These are phyloP conservation scores for Fusarium palustre DNA, from an alignment of 2,329 filamentous ascomycete species.

Conservation along the genomic window DNA sequence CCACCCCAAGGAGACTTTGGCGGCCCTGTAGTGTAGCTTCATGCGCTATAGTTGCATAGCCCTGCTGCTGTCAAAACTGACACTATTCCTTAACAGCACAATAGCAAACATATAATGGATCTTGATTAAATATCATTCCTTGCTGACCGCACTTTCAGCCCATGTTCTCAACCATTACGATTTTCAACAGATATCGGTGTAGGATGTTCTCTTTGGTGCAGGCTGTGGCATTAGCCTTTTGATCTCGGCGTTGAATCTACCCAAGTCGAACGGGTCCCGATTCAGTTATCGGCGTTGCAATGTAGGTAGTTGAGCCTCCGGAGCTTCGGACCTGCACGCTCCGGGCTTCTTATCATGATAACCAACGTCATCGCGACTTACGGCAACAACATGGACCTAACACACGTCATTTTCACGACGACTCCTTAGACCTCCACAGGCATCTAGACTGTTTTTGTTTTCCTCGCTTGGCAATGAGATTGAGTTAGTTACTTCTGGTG, in stretches of 20 bases:
- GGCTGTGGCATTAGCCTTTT: slow-evolving; percentile 3
- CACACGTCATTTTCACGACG: slow-evolving; percentile 7
- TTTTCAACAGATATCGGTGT: not conserved
- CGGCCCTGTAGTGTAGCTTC: too few species aligned
- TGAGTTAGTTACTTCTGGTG: not conserved
- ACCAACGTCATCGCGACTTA: slow-evolving; percentile 27
- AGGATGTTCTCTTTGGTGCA: not conserved
- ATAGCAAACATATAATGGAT: not conserved
- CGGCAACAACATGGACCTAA: slow-evolving; percentile 9
- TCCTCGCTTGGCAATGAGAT: not conserved
- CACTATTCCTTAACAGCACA: not conserved
- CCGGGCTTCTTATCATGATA: slow-evolving; percentile 11
- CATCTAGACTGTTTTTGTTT: not conserved
- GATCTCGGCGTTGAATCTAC: slow-evolving; percentile 3
- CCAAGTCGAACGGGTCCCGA: not conserved
- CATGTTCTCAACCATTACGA: not conserved
- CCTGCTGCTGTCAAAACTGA: not conserved
- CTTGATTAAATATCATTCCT: not conserved
- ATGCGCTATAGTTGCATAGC: not conserved
- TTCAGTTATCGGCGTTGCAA: not conserved
- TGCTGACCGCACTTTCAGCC: not conserved
- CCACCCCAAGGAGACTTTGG: too few species aligned
- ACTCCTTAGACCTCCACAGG: not conserved
- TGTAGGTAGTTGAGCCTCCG: slow-evolving; percentile 4
- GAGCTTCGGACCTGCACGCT: slow-evolving; percentile 16